A percentile compares a stretch with the other conserved stretches of the same genome.
phyloP scores from a whole-genome alignment of 768 basidiomycete genomes.

The Cystobasidium onofrii region DNA sequence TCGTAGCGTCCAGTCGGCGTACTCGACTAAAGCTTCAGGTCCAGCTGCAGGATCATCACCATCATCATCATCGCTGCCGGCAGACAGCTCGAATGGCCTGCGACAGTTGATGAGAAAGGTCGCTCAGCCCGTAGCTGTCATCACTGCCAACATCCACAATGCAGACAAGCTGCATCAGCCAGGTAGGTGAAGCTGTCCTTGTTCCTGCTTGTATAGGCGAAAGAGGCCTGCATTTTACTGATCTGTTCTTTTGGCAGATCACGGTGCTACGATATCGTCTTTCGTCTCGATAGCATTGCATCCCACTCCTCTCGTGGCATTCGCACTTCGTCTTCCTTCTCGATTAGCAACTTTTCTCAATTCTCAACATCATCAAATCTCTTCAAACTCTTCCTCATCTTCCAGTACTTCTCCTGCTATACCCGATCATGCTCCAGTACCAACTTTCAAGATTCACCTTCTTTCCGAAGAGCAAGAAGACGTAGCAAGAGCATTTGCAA shows the following conservation, averaged over 20 bases:
- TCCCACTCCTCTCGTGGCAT: constrained; percentile 26
- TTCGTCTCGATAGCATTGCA: constrained; percentile 30
- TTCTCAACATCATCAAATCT: background rate
- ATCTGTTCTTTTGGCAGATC: too few species aligned
- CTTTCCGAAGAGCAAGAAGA: constrained; percentile 16
- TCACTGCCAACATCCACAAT: constrained; percentile 24
- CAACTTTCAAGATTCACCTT: constrained; percentile 25
- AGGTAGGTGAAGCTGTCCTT: background rate
- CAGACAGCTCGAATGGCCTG: background rate
- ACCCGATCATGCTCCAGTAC: background rate
- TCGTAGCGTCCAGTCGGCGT: background rate
- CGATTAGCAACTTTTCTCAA: constrained; percentile 15
- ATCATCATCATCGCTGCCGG: constrained; percentile 1
- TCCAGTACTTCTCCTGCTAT: background rate
- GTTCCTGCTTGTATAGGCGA: too few species aligned
- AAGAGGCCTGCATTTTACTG: too few species aligned
- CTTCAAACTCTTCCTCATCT: background rate
- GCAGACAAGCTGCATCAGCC: background rate
- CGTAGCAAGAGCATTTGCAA: constrained; percentile 22
- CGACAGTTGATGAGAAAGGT: constrained; percentile 26
- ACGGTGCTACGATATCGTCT: constrained; percentile 24
- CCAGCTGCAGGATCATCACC: background rate
- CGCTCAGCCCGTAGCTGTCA: constrained; percentile 30
- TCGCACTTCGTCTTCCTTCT: constrained; percentile 27
- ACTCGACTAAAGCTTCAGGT: background rate